Evolutionary conservation across 2,329 filamentous ascomycete species (phyloP).

Genomic region (Aspergillus bombycis): DNA sequence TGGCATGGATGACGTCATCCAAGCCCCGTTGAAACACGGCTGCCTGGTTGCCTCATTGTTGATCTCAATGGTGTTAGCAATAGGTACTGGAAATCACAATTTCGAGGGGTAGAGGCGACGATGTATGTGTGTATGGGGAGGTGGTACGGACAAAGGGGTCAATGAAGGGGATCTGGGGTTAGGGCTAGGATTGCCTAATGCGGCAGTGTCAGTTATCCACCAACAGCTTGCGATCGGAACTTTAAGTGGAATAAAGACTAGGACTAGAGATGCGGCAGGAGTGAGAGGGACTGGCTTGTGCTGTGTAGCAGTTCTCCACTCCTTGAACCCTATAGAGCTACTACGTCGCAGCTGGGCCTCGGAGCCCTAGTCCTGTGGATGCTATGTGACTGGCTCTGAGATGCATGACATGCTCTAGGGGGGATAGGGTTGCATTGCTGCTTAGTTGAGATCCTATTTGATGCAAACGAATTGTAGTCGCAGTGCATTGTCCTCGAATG

Average conservation of each 20-base stretch:
- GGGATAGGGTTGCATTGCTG: background rate
- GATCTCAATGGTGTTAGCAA: background rate
- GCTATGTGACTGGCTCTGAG: too few species aligned
- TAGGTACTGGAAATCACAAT: background rate
- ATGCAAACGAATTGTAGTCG: background rate
- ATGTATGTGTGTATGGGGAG: background rate
- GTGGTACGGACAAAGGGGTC: background rate
- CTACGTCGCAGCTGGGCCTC: background rate
- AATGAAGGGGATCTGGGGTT: background rate
- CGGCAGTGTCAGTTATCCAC: background rate
- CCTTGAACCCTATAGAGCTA: background rate
- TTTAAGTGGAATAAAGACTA: background rate
- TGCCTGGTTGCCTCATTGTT: background rate
- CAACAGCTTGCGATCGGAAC: background rate
- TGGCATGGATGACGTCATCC: conserved; percentile 4
- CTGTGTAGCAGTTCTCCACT: background rate
- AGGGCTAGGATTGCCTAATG: background rate
- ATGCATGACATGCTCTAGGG: background rate
- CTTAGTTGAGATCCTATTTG: rapidly evolving
- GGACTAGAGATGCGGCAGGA: background rate
- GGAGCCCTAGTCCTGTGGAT: background rate
- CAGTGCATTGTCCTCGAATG: background rate
- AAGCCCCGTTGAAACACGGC: conserved; percentile 3
- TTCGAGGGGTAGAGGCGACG: background rate
- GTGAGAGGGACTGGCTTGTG: background rate